Percentiles rank a stretch among this genome's conserved stretches.
Evolutionary conservation across 2,329 filamentous ascomycete genomes (phyloP).

Genomic region (Xylaria hypoxylon): DNA sequence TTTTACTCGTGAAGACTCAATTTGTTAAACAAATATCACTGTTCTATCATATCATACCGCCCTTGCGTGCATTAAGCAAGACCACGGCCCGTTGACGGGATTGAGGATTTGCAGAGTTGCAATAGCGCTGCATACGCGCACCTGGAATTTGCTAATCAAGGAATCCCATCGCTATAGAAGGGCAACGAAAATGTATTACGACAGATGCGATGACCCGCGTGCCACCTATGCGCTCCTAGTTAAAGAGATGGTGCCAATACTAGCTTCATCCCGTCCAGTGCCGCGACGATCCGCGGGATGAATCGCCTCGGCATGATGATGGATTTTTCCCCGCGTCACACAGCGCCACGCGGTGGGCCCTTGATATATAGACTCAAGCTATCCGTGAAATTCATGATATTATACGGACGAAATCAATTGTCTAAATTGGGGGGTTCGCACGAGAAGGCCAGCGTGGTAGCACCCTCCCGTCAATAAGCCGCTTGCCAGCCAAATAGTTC

Average conservation of each 20-base stretch:
- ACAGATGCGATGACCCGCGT: conserved; percentile 72
- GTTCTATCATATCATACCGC: not conserved
- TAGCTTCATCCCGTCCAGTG: conserved; percentile 67
- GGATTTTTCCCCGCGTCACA: conserved; percentile 71
- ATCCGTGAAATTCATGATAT: conserved; percentile 51
- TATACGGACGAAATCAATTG: conserved; percentile 74
- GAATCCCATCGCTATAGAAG: not conserved
- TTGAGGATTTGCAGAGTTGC: not conserved
- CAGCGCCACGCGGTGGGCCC: conserved; percentile 72
- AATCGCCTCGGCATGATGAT: conserved; percentile 76
- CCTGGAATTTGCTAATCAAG: no score
- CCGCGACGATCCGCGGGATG: conserved; percentile 70
- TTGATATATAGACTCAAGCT: conserved; percentile 55
- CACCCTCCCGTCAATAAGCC: not conserved
- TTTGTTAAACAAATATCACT: not conserved
- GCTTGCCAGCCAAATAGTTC: not conserved
- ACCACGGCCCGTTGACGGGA: not conserved
- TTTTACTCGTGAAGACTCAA: not conserved
- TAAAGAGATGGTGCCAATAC: conserved; percentile 44
- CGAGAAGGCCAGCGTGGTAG: not conserved
- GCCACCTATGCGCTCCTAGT: conserved; percentile 51
- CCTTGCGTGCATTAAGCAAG: not conserved
- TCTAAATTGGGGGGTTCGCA: conserved; percentile 66
- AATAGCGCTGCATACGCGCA: not conserved
- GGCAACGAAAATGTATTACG: conserved; percentile 58